These are phyloP conservation scores for Lactifluus hygrophoroides DNA, from an alignment of 768 basidiomycete species.

Conservation along the genomic window DNA sequence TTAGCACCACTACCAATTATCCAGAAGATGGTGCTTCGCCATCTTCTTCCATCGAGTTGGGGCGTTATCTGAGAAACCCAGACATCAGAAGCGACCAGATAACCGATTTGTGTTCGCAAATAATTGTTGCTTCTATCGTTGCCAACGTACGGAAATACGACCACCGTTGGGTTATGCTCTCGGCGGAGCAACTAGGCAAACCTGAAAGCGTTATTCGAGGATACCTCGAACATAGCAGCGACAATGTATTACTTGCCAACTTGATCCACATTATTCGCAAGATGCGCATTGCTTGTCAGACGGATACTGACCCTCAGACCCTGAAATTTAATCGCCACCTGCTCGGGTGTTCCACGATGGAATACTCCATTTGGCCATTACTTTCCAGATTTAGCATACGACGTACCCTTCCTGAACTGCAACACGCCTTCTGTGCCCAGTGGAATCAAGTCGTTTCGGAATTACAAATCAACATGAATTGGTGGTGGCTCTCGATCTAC, in stretches of 20 bases:
- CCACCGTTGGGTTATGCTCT: not conserved
- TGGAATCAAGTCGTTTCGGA: conserved; percentile 1
- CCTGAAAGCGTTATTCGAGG: not conserved
- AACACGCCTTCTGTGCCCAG: not conserved
- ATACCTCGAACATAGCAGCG: not conserved
- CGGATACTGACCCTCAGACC: no score
- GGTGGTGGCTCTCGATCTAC: no score
- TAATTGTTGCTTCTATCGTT: not conserved
- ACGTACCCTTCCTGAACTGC: not conserved
- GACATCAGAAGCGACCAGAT: not conserved
- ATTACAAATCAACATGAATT: no score
- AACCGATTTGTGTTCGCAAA: not conserved
- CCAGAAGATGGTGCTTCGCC: not conserved
- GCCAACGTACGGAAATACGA: not conserved
- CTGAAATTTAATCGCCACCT: not conserved
- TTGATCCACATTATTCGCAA: not conserved
- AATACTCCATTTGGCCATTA: not conserved
- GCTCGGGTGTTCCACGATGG: not conserved
- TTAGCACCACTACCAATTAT: not conserved
- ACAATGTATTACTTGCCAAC: not conserved
- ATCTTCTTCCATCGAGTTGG: not conserved
- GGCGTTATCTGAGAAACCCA: not conserved
- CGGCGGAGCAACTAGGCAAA: not conserved
- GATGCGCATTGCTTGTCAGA: no score
- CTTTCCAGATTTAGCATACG: not conserved